phyloP scores from a whole-genome alignment of 2,329 filamentous ascomycete species.

The Simplicillium aogashimaense region DNA sequence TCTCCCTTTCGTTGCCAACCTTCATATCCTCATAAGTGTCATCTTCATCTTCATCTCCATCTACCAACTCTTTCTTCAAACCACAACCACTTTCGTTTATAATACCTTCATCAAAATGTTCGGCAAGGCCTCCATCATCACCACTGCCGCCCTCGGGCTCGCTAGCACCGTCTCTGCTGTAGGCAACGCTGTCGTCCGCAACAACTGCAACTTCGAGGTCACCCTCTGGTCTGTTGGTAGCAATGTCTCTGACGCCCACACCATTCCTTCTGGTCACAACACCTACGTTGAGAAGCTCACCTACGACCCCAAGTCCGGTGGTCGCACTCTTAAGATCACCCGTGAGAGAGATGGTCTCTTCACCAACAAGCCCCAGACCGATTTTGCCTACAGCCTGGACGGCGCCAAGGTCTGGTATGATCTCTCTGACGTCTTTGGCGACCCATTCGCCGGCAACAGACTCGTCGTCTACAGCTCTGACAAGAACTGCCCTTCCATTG shows the following conservation, averaged over 20 bases:
- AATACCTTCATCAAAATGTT: conserved; percentile 3
- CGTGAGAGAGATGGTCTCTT: conserved; percentile 22
- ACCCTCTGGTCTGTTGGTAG: conserved; percentile 28
- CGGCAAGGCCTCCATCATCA: conserved; percentile 8
- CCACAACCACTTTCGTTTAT: not conserved
- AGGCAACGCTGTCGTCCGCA: conserved; percentile 24
- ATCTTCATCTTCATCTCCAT: not conserved
- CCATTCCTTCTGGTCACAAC: conserved; percentile 15
- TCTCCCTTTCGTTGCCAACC: too few relatives aligned
- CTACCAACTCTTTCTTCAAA: not conserved
- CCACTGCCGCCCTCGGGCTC: conserved; percentile 10
- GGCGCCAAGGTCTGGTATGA: conserved; percentile 26
- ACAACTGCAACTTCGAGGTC: conserved; percentile 24
- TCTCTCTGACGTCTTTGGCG: conserved; percentile 28
- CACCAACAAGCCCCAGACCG: conserved; percentile 27
- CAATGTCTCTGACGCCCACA: conserved; percentile 14
- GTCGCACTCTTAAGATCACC: conserved; percentile 28
- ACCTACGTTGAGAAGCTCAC: conserved; percentile 21
- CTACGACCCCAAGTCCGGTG: conserved; percentile 25
- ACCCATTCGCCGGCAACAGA: conserved; percentile 23
- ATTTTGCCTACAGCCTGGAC: conserved; percentile 28
- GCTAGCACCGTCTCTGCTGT: conserved; percentile 14
- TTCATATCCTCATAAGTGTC: too few relatives aligned
- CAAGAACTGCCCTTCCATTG: conserved; percentile 21
- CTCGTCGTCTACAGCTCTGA: conserved; percentile 18